Evolutionary conservation across 768 basidiomycete genomes (phyloP).

Genomic region (Tephrocybe sp.): DNA sequence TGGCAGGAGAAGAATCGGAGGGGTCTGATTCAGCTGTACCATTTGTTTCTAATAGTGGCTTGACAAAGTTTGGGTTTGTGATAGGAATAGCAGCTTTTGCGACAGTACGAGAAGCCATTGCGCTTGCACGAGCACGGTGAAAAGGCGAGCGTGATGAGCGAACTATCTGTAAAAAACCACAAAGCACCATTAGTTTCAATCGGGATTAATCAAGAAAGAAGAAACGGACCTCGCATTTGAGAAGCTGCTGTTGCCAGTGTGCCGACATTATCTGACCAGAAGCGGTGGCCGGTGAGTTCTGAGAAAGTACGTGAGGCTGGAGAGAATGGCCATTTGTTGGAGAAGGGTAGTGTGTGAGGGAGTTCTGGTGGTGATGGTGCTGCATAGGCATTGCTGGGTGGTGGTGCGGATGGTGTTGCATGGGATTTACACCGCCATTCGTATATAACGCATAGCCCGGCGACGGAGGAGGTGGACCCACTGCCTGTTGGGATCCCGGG

Average conservation of each 20-base stretch:
- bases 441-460: constrained; percentile 77
- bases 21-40: constrained; percentile 27
- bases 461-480: constrained; percentile 65
- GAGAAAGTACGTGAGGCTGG: constrained; percentile 52
- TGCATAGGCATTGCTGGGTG: constrained; percentile 52
- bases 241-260: constrained; percentile 92
- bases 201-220: constrained; percentile 8
- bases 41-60: constrained; percentile 39
- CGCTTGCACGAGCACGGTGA: constrained; percentile 93
- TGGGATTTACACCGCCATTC: constrained; percentile 58
- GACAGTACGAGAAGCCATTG: constrained; percentile 86
- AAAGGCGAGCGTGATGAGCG: constrained; percentile 86
- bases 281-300: constrained; percentile 55
- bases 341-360: constrained; percentile 73
- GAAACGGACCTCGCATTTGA: constrained; percentile 83
- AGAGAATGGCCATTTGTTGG: constrained; percentile 71
- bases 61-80: constrained; percentile 80
- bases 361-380: constrained; percentile 79
- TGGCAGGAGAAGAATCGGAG: constrained; percentile 27
- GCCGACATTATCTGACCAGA: constrained; percentile 66
- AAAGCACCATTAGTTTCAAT: constrained; percentile 17
- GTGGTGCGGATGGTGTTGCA: constrained; percentile 64
- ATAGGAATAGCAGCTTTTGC: constrained; percentile 89
- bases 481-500: constrained; percentile 49
- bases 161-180: constrained; percentile 53